A percentile compares a stretch with the other conserved stretches of the same genome.
phyloP scores from a whole-genome alignment of 805 yeast genomes.

The Yamadazyma phyllophila region DNA sequence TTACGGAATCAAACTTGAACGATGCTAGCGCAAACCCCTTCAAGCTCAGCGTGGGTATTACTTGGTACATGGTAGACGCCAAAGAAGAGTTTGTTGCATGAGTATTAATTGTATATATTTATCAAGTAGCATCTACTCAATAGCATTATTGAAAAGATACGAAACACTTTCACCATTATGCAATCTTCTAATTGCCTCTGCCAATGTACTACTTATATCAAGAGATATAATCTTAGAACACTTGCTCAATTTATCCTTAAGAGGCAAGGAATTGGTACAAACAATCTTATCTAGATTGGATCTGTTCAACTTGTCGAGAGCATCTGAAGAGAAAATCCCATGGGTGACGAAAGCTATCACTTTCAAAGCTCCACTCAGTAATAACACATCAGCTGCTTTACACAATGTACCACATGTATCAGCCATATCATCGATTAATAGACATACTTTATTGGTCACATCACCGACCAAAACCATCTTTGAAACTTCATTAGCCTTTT shows the following conservation, averaged over 20 bases:
- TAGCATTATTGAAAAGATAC: conserved; percentile 70
- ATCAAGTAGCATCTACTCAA: conserved; percentile 19
- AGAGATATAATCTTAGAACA: conserved; percentile 67
- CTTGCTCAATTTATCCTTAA: conserved; percentile 55
- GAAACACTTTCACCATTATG: conserved; percentile 87
- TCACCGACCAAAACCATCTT: conserved; percentile 86
- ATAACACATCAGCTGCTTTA: conserved; percentile 74
- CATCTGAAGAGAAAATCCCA: conserved; percentile 75
- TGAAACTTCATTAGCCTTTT: conserved; percentile 78
- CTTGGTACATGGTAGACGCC: conserved; percentile 66
- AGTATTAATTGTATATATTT: too few relatives aligned
- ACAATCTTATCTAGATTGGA: conserved; percentile 67
- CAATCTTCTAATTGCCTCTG: conserved; percentile 80
- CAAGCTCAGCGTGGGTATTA: conserved; percentile 56
- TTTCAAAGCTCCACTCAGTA: conserved; percentile 65
- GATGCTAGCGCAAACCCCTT: conserved; percentile 55
- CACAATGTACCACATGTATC: conserved; percentile 86
- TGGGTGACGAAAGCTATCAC: conserved; percentile 84
- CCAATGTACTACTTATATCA: conserved; percentile 71
- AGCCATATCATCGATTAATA: conserved; percentile 86
- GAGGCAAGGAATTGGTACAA: conserved; percentile 79
- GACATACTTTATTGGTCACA: conserved; percentile 70
- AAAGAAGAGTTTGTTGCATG: conserved; percentile 13
- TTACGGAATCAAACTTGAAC: conserved; percentile 41
- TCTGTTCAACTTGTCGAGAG: conserved; percentile 66